Base-by-base conservation (phyloP, 371 early-diverging fungal genomes). In the Lichtheimia corymbifera region DNA sequence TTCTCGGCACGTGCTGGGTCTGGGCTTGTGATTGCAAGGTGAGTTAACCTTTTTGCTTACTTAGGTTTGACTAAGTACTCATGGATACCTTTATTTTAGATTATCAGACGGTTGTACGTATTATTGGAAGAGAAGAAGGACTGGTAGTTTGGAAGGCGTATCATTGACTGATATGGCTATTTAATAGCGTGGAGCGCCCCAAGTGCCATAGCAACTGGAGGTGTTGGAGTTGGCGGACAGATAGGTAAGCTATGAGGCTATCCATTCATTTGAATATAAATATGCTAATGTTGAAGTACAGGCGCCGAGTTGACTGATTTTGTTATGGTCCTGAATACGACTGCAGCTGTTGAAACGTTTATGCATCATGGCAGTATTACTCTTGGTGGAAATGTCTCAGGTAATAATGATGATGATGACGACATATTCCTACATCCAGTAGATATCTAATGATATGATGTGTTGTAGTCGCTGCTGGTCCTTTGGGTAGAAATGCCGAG, bases 251-350 rank as follows among this genome's bases (percentile, higher is more conserved):
- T 13, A 22, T 13, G 2, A 15, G 5, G 6, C 9, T 47, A 22
- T 22, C 22, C 22, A 22, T 22, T 22, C 22, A 15, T 18, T 18
- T n/a, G n/a, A 15, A 17, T 28, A 52, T 18, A 7, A 24, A 28
- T 15, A 22, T 18, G 20, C 25, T n/a, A 25, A 14, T 12, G 17
- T 41, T 14, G 17, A 13, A 7, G 2, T 47, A 17, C 17, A 74
- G 79, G 97, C 51, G 96, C 93, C 18, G 95, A 97, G 73, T 62
- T 96, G 64, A 96, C 97, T 2, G 95, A 96, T 68, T 93, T 95
- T 76, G 93, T 96, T 15, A 88, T 96, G 66, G 83, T 96, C 15
- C 80, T 97, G 35, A 96, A 95, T 64, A 93, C 89, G 2, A 82
- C 80, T 9, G 86, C 80, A 3, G 95, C 96, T n/a, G 95, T 97